Base-by-base conservation (phyloP, 169 alveolate species). In the Plasmodium sp. region DNA sequence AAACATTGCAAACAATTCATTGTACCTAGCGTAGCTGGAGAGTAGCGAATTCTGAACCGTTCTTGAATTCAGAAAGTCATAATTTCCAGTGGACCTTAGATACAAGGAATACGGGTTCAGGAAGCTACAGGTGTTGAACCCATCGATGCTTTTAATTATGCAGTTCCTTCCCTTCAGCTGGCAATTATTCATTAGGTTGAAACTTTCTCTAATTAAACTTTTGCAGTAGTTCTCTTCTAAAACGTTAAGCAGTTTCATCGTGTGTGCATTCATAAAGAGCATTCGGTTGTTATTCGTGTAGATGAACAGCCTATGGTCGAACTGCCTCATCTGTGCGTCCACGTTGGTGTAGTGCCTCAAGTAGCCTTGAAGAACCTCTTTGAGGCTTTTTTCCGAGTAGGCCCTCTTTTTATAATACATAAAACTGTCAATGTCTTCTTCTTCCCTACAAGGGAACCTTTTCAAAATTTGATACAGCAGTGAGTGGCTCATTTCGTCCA, bases 91-190 rank as follows among this genome's bases (percentile, higher is more conserved):
- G 22, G 93, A 86, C 62, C 93, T 74, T 18, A 75, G 72, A 75
- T 86, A 86, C 3, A 86, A 75, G 6, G 93, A 62, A 31, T 86
- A 86, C 27, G 93, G 85, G 81, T 86, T 86, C 58, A 75, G 45
- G 67, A 48, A 86, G 45, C 41, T 77, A 48, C 93, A 86, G 33
- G 58, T 79, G 36, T 51, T 75, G 43, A 86, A 34, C 6, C 81
- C 80, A 77, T 92, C 84, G 9, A 92, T 54, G 51, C 72, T 82
- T 73, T 92, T 92, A 22, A 92, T 92, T n/a, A 81, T 92, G 7
- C 92, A 81, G 48, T 92, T 81, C 82, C 92, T 92, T 41, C 95
- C 95, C 72, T 92, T 92, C 12, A 92, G 75, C 34, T 81, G 84
- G 16, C 34, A 71, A 71, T 62, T 71, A 71, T 92, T 81, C 79